Base-by-base conservation (phyloP, 495 filamentous ascomycete genomes). In the Xylaria intraflava region DNA sequence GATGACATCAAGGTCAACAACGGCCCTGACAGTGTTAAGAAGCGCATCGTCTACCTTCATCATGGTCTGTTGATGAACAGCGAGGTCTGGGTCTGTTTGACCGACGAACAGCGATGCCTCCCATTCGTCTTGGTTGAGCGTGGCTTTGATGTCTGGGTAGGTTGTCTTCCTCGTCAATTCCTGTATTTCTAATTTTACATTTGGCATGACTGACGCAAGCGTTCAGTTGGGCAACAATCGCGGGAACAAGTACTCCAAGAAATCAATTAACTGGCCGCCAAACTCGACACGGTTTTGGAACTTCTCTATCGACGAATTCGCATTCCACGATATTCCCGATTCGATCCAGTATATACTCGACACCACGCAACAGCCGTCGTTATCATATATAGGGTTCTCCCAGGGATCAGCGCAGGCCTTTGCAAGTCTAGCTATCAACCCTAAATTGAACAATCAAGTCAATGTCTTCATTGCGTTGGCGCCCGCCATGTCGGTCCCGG, bases 191-290 rank as follows among this genome's bases (percentile, higher is more conserved):
- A 17, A 2, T 9, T 24, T 36, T 52, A 35, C 53, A 57, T 29
- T 59, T 19, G 20, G 38, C 52, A 14, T 12, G 19, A 40, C 44
- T 55, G 14, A 51, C 42, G 23, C 17, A 6, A 17, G 3, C 22
- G 20, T 38, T 3, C 51, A 88, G 86, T 73, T 97, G 49, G 93
- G 93, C 16, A 98, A 98, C 61, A 98, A 98, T 62, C 82, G 93
- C 6, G 93, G 93, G 20, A 98, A 98, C 75, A 98, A 98, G 62
- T 98, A 98, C 68, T 93, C 89, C 26, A 98, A 97, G 68, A 98
- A 97, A 67, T 92, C 83, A 0, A 78, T 87, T 31, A 73, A 81
- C 35, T 77, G 72, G 47, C 83, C 90, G 6, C 90, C 93, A 0
- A 81, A 81, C 7, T 83, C 85, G 0, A 79, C 78, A 29, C 76